phyloP scores from a whole-genome alignment of 345 rosid genomes.

The Pugionium cornutum region DNA sequence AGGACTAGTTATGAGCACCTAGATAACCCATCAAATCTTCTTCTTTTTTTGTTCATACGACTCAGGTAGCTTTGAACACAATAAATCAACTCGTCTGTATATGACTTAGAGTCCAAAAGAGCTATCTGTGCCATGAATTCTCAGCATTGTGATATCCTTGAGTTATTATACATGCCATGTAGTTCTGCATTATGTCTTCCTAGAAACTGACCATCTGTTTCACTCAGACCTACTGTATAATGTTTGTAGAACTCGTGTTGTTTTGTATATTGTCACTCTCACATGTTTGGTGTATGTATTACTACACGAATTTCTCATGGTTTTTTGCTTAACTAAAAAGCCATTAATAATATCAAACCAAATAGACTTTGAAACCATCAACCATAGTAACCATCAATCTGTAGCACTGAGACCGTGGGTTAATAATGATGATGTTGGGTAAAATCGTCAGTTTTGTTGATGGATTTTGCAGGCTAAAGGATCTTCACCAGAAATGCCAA shows the following conservation, averaged over 20 bases:
- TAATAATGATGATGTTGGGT: neutral
- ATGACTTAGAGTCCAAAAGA: neutral
- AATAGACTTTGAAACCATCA: neutral
- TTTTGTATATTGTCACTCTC: neutral
- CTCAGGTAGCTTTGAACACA: neutral
- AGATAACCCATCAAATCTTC: neutral
- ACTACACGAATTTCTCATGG: neutral
- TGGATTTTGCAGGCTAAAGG: slow-evolving; percentile 66
- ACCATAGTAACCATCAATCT: neutral
- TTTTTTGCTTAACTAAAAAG: neutral
- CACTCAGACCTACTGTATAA: slow-evolving; percentile 2
- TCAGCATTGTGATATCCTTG: neutral
- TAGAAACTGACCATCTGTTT: neutral
- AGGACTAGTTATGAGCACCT: neutral
- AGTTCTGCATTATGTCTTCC: too few relatives aligned
- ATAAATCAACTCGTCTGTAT: neutral
- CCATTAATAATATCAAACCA: neutral
- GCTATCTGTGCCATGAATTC: neutral
- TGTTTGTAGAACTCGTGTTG: neutral
- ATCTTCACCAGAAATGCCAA: slow-evolving; percentile 88
- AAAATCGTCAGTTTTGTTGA: neutral
- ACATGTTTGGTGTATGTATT: neutral
- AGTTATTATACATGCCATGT: too few relatives aligned
- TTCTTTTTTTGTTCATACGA: neutral
- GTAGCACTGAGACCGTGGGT: neutral